phyloP scores from a whole-genome alignment of 2,329 filamentous ascomycete genomes.

The Calycina herbarum region DNA sequence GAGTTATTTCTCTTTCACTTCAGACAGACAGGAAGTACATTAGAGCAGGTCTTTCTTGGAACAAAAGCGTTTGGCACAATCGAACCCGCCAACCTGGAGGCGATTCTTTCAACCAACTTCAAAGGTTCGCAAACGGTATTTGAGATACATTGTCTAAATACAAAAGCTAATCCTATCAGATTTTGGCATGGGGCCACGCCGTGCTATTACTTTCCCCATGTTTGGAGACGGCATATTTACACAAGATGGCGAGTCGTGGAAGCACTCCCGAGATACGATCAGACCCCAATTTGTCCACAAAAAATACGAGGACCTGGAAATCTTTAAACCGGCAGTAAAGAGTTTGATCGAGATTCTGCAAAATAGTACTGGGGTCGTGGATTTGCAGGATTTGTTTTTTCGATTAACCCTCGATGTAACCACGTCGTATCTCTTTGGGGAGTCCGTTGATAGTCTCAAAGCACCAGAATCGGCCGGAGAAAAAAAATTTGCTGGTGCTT shows the following conservation, averaged over 20 bases:
- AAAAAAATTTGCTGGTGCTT: conserved; percentile 28
- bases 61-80: conserved; percentile 31
- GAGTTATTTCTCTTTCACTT: conserved; percentile 36
- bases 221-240: conserved; percentile 44
- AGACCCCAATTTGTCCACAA: conserved; percentile 18
- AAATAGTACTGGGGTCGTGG: conserved; percentile 41
- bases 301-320: conserved; percentile 34
- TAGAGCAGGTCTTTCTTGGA: conserved; percentile 35
- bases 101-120: conserved; percentile 29
- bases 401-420: conserved; percentile 55
- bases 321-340: conserved; percentile 52
- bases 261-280: conserved; percentile 39
- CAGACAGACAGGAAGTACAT: conserved; percentile 15
- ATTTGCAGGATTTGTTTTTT: conserved; percentile 60
- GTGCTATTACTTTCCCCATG: conserved; percentile 23
- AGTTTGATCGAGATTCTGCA: conserved; percentile 34
- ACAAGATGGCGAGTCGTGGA: conserved; percentile 40
- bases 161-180: conserved; percentile 24
- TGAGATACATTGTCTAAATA: no score
- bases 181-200: conserved; percentile 36
- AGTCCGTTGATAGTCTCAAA: no score
- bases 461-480: background rate
- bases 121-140: conserved; percentile 19
- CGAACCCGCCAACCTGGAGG: conserved; percentile 32
- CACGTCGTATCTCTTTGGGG: conserved; percentile 57